Base-by-base conservation (phyloP, 805 yeast species). In the Metschnikowia noctiluminum region DNA sequence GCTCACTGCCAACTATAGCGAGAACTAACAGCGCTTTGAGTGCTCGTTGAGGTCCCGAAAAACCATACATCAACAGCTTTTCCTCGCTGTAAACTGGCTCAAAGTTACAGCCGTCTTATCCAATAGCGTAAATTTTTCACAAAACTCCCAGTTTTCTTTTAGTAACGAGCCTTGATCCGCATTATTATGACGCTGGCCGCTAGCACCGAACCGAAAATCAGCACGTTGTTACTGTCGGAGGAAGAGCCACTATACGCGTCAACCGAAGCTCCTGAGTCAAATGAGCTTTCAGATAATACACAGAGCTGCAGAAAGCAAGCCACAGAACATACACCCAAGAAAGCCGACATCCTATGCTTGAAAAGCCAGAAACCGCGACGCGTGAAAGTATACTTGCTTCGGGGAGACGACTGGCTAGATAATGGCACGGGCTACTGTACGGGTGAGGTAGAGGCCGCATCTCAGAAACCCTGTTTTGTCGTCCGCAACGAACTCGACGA, bases 361-460 rank as follows among this genome's bases (percentile, higher is more conserved):
- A 39, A 55, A 31, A 52, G 57, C 55, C 48, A 48, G 28, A 59
- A 63, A 3, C 87, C 90, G 11, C 80, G 90, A 61, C 73, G 97
- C 54, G 99, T 92, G 43, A 92, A 91, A 62, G 92, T 94, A n/a
- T 94, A 92, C 62, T 76, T 87, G 13, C 72, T 94, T 31, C 83
- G 81, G 36, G 85, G 87, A 28, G 91, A 85, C 42, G 85, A 81
- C 57, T 92, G 99, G 99, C 73, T 81, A 36, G 98, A 92, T 62
- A 80, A 85, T 42, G 98, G 97, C 15, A 90, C 97, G 0, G 98
- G 99, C 0, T 85, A 80, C 62, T 89, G 96, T 60, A 76, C 79
- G 43, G 97, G 97, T 7, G 84, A 82, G 54, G 62, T 61, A 12
- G 74, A 72, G 49, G 37, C 43, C 10, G 61, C 50, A 4, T 52